phyloP scores from a whole-genome alignment of 192 early-diverging fungal species.

The Coemansia javaensis region DNA sequence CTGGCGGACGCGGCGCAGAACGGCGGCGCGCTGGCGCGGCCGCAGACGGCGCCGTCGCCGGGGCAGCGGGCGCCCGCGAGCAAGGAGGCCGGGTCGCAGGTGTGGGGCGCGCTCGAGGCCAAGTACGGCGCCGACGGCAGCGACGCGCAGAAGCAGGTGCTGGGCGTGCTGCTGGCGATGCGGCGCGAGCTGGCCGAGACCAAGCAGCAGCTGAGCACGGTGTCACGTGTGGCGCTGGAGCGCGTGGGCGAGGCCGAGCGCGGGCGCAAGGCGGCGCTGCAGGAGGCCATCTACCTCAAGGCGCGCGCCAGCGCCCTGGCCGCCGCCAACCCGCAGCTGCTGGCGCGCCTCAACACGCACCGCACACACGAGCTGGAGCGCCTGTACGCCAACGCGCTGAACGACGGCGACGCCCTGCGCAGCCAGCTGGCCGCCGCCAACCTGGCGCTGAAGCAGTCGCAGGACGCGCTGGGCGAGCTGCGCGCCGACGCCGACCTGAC shows the following conservation, averaged over 20 bases:
- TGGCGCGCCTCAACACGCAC: constrained; percentile 29
- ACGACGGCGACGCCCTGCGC: constrained; percentile 48
- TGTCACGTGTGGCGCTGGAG: constrained; percentile 46
- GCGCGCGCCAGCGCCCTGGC: constrained; percentile 46
- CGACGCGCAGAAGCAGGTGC: constrained; percentile 11
- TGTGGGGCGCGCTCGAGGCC: constrained; percentile 18
- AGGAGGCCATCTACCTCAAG: constrained; percentile 53
- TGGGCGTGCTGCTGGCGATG: constrained; percentile 34
- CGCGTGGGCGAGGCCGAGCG: constrained; percentile 50
- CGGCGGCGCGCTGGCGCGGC: background rate
- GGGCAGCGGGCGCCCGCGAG: constrained; percentile 20
- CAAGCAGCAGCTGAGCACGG: constrained; percentile 42
- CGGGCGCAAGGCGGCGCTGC: constrained; percentile 45
- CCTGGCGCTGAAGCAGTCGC: constrained; percentile 38
- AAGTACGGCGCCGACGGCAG: constrained; percentile 19
- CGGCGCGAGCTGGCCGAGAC: constrained; percentile 47
- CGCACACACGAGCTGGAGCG: constrained; percentile 49
- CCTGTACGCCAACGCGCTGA: constrained; percentile 45
- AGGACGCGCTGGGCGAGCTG: constrained; percentile 33
- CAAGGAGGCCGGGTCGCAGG: constrained; percentile 13
- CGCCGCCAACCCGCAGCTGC: constrained; percentile 20
- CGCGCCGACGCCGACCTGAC: constrained; percentile 34
- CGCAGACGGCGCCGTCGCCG: constrained; percentile 8
- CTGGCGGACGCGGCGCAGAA: background rate
- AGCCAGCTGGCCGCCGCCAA: constrained; percentile 44